Evolutionary conservation across 1,139 yeast species (phyloP), one percentile per base, ranked within the genome.

Genomic region (Kodamaea plutei): DNA sequence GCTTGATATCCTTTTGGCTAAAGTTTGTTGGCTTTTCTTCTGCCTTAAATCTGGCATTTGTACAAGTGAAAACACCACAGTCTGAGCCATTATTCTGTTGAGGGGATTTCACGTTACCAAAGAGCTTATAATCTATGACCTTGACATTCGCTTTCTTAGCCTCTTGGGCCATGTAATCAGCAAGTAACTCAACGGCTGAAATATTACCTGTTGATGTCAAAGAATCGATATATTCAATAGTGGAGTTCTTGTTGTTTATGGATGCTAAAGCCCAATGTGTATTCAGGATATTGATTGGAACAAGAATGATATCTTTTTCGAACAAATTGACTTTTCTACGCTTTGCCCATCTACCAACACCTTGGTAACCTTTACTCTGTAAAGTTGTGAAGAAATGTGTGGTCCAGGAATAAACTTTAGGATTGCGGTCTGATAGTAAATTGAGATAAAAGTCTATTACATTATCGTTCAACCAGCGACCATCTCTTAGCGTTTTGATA

Each of bases 201-300:
- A 69, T 66, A 30, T 84, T 78, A 20, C 78, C 76, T 16, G 70
- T 67, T 5, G 61, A 49, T 5, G 47, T 37, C 41, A 91, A 61
- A 0, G 97, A 89, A 55, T 91, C 98, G 45, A 76, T 77, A 49
- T 84, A 91, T 20, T 72, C 65, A 31, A 91, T 77, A 20, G 74
- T 64, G 43, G 70, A 69, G 8, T 64, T 59, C 20, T 54, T 54
- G 41, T 87, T 75, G 54, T 91, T 81, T 20, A 91, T 70, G 16
- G 82, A 81, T 0, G 94, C 89, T 26, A 89, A 60, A 4, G 95
- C 93, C 99, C 99, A 91, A 55, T 91, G 99, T 1, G 91, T 74
- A 34, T 81, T 79, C 56, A 76, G 71, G 18, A 85, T 66, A 50
- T 91, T 91, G 16, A 91, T 79, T 0, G 99, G 99, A 5, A 84